Percentiles rank a stretch among this genome's conserved stretches.
Conservation (phyloP, 2,329 filamentous ascomycete species). For the Ceratocystis alfenasii region DNA sequence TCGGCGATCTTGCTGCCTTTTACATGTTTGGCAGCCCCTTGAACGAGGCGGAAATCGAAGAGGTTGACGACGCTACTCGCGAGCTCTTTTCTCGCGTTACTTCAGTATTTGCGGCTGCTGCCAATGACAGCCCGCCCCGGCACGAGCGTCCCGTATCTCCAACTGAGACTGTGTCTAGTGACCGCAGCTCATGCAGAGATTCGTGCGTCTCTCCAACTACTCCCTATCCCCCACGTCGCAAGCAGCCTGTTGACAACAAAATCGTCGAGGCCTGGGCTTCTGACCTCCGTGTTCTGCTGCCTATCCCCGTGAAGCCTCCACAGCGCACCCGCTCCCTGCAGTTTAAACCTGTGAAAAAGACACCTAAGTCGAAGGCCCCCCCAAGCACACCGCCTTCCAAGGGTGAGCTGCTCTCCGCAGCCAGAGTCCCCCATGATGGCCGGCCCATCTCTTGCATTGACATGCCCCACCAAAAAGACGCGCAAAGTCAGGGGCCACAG, state of each 20-base stretch:
- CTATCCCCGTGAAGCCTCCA: slow-evolving; percentile 16
- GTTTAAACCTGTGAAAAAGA: slow-evolving; percentile 18
- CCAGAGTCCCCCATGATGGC: neutral
- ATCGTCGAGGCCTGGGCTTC: slow-evolving; percentile 18
- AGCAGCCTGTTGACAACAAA: slow-evolving; percentile 9
- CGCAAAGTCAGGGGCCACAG: neutral
- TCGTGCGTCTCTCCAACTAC: slow-evolving; percentile 22
- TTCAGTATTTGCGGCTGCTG: slow-evolving; percentile 16
- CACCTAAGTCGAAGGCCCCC: slow-evolving; percentile 9
- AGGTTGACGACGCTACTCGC: slow-evolving; percentile 10
- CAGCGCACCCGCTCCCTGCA: slow-evolving; percentile 18
- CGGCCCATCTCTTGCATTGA: slow-evolving; percentile 15
- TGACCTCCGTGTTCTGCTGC: slow-evolving; percentile 12
- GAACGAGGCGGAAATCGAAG: slow-evolving; percentile 9
- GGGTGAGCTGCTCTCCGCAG: slow-evolving; percentile 2
- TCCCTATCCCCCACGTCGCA: slow-evolving; percentile 18
- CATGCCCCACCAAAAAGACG: slow-evolving; percentile 9
- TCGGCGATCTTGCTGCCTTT: slow-evolving; percentile 37
- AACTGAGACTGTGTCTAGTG: slow-evolving; percentile 23
- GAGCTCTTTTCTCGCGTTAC: slow-evolving; percentile 17
- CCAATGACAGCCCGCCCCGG: slow-evolving; percentile 2
- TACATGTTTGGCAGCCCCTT: slow-evolving; percentile 36
- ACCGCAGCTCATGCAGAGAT: slow-evolving; percentile 20
- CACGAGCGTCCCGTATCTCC: slow-evolving; percentile 19
- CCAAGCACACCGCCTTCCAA: slow-evolving; percentile 20